Base-by-base conservation (phyloP, 2,329 filamentous ascomycete genomes). In the Neonectria sp. region DNA sequence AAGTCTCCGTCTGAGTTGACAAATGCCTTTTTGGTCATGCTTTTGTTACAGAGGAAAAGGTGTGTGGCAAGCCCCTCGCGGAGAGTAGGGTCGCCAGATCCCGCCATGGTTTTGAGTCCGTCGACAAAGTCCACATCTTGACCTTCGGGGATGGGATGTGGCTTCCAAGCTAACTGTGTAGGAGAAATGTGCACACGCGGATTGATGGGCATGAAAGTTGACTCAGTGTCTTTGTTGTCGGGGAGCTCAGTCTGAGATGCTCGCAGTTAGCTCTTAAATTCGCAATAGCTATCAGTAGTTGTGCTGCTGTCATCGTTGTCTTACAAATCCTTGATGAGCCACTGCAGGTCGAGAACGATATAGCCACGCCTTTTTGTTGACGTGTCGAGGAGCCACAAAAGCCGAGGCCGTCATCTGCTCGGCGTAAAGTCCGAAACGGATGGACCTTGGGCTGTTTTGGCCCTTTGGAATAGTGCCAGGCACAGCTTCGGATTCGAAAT, bases 1-100 rank as follows among this genome's bases (percentile, higher is more conserved):
- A 91, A 86, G 75, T 92, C 90, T 29, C 91, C 91, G 70, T 93
- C 91, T 1, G 88, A 87, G 71, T 86, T 86, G 70, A 81, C 84
- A 69, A 86, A 86, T 0, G 86, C 85, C 21, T 80, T 76, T 4
- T 80, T 80, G 8, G 76, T 75, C 86, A 88, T 87, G 70, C 74
- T 79, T 7, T 77, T 76, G 68, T 85, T 85, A 69, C 81, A 80
- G 59, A 81, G 75, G 68, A 85, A 87, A 35, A 86, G 78, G 65
- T 86, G 84, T 0, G 83, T 78, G 4, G 84, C 85, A 12, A 87
- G 71, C 11, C 85, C 85, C 57, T 85, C 82, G 33, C 81, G 77
- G 8, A 85, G 76, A 2, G 83, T 83, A 4, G 85, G 82, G 29
- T 86, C 84, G 3, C 85, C 85, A 8, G 81, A 82, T 6, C 85